Conservation (phyloP, 2,329 filamentous ascomycete genomes). For the Xylariaceae sp. region DNA sequence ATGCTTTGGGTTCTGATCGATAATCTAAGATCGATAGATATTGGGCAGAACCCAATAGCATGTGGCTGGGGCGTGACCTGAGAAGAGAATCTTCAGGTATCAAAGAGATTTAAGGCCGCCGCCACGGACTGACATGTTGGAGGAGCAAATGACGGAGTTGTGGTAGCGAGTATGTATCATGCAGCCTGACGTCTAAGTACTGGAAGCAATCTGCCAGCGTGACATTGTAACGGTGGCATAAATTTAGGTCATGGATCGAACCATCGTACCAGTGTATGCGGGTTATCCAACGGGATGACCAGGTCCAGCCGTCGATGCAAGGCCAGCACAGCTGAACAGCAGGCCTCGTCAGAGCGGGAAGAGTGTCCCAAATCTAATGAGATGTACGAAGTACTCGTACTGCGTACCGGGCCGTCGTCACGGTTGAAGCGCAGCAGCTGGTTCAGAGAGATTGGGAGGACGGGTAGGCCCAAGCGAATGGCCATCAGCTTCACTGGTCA, state of each 20-base stretch:
- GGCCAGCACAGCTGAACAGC: slow-evolving; percentile 30
- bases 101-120: slow-evolving; percentile 12
- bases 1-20: slow-evolving; percentile 5
- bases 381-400: background rate
- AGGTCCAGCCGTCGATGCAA: slow-evolving; percentile 32
- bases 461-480: slow-evolving; percentile 29
- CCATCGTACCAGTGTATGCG: slow-evolving; percentile 22
- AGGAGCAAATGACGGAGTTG: slow-evolving; percentile 9
- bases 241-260: slow-evolving; percentile 22
- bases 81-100: slow-evolving; percentile 12
- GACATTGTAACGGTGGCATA: slow-evolving; percentile 19
- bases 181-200: slow-evolving; percentile 22
- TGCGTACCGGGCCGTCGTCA: slow-evolving; percentile 11
- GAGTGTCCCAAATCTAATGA: slow-evolving; percentile 14
- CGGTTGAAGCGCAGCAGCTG: slow-evolving; percentile 22
- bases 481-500: slow-evolving; percentile 29
- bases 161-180: slow-evolving; percentile 12
- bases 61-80: slow-evolving; percentile 6
- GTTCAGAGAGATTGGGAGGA: slow-evolving; percentile 22
- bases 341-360: slow-evolving; percentile 14
- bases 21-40: slow-evolving; percentile 4
- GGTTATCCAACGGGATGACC: slow-evolving; percentile 22
- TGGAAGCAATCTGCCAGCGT: slow-evolving; percentile 19
- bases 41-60: slow-evolving; percentile 10
- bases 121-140: slow-evolving; percentile 12